These are phyloP conservation scores for Chrysoporthe austroafricana DNA, from an alignment of 2,329 filamentous ascomycete genomes.

Conservation along the genomic window DNA sequence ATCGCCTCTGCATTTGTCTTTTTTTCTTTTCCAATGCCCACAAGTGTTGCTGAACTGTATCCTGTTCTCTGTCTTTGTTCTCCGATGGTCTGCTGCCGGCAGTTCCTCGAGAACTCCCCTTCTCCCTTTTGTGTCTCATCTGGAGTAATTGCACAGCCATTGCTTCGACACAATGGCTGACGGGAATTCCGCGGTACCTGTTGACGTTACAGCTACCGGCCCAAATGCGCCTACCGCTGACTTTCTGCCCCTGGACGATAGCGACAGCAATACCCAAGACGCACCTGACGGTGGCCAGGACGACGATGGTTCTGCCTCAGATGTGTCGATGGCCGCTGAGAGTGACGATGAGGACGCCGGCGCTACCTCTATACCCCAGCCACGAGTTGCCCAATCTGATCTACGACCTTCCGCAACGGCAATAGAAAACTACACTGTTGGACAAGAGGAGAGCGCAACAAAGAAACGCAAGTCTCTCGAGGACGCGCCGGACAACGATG, in stretches of 20 bases:
- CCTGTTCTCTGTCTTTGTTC: conserved; percentile 18
- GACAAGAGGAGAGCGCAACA: conserved; percentile 32
- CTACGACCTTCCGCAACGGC: conserved; percentile 8
- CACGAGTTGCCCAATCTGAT: conserved; percentile 7
- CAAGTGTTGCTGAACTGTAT: conserved; percentile 29
- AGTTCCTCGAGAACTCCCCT: background rate
- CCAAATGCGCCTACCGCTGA: conserved; percentile 26
- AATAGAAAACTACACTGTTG: conserved; percentile 27
- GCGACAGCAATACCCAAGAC: conserved; percentile 24
- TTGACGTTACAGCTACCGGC: conserved; percentile 22
- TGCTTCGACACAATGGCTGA: conserved; percentile 26
- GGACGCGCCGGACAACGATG: conserved; percentile 18
- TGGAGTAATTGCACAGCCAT: conserved; percentile 12
- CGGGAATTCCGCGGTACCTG: conserved; percentile 13
- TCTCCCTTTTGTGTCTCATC: conserved; percentile 24
- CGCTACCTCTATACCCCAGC: conserved; percentile 8
- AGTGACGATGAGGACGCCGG: conserved; percentile 37
- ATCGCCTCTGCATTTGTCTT: conserved; percentile 8
- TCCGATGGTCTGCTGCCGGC: conserved; percentile 18
- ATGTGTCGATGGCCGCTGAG: conserved; percentile 42
- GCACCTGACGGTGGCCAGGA: conserved; percentile 17
- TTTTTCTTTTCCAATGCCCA: conserved; percentile 21
- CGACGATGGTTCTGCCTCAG: conserved; percentile 37
- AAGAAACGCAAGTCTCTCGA: conserved; percentile 37
- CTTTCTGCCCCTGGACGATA: conserved; percentile 29